Base-by-base conservation (phyloP, 192 early-diverging fungal species). In the Pilobolus umbonatus region DNA sequence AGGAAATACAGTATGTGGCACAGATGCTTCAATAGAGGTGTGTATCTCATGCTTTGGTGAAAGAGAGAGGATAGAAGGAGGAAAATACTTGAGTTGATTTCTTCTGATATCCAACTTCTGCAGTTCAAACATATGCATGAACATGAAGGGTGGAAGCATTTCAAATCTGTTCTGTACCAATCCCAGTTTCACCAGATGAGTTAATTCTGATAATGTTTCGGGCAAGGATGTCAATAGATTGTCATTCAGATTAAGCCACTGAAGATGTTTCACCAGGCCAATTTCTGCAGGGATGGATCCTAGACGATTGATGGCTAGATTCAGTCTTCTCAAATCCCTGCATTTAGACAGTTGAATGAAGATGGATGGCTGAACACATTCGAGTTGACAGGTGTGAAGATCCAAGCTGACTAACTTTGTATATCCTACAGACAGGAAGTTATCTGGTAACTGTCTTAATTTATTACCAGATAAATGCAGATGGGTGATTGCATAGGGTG, bases 241-340 rank as follows among this genome's bases (percentile, higher is more conserved):
- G 46, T 79, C 77, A 32, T 79, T 79, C 2, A 79, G 31, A 21
- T 76, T 79, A 3, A 79, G 51, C 77, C 74, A 79, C 38, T 79
- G 75, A 5, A 79, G 34, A 0, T 61, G 48, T 8, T 15, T 34
- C 1, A 72, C 43, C 19, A 63, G 55, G 5, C 73, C 72, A 25
- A 78, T 68, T n/a, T 66, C 57, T 0, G 30, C 15, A 9, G 76
- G 76, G 28, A 78, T 42, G 4, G 58, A 49, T 0, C 36, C 35
- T 17, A 78, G 62, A 17, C 63, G 60, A 56, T 78, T 78, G 62
- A 78, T 78, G 5, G 76, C 76, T 22, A 78, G 30, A 40, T 78
- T 78, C 1, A 78, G 47, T 30, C 76, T 49, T n/a, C 64, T 28
- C 0, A 78, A 61, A 2, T 61, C 52, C 15, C 9, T 61, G 36